Evolutionary conservation across 2,329 filamentous ascomycete genomes (phyloP), one percentile per base, ranked within the genome.

Genomic region (Penicillium sp.): DNA sequence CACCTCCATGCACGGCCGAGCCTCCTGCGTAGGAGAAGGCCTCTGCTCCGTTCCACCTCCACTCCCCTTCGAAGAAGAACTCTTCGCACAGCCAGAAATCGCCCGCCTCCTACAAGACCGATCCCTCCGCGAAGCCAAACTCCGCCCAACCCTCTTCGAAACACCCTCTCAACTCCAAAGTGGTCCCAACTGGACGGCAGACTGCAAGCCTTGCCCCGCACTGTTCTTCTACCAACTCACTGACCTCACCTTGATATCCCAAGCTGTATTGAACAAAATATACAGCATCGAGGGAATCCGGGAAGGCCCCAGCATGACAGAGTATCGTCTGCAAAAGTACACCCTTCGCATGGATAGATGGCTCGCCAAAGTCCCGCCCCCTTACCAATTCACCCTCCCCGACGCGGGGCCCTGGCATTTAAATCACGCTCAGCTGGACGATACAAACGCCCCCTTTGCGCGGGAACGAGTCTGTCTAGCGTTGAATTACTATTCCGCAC

Each of bases 1-100:
- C n/a, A 73, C 76, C 4, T 71, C 75, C 16, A 76, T 80, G 65
- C 79, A 78, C 11, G 78, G 79, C 7, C 72, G 79, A 38, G 73
- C 75, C 25, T 77, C 76, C 10, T 75, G 76, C 58, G 71, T 80
- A 19, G 60, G 72, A 3, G 75, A 79, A 52, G 60, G 68, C 2
- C 71, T 79, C 52, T 79, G 76, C 62, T 76, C 75, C 4, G 71
- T 75, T 0, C 70, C 76, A 5, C 64, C 77, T 7, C 77, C 78
- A 0, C 59, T 76, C 10, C 78, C 76, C 3, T 68, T 72, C 46
- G 74, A 76, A 35, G 78, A 79, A 63, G 76, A 76, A 54, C 46
- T 56, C 22, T 78, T 75, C 26, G 66, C 69, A 6, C 68, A 66
- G 2, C 70, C 70, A 0, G 62, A 71, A 0, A 67, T 71, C 6